These are phyloP conservation scores for Amylocystis lapponica DNA, from an alignment of 768 basidiomycete genomes.

Conservation along the genomic window DNA sequence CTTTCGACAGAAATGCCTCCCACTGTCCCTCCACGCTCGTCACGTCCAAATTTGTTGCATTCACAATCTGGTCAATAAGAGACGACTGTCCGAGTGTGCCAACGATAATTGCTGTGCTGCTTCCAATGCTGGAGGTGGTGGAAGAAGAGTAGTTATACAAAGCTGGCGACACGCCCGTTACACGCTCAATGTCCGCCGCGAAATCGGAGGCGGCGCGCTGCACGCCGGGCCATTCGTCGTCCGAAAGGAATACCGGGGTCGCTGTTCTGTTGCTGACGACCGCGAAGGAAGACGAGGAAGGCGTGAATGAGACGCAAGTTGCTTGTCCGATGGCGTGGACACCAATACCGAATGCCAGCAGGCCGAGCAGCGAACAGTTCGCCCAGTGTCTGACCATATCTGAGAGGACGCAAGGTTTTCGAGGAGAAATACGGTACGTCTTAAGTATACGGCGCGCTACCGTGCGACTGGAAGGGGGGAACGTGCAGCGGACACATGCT, in stretches of 20 bases:
- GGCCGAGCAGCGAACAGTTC: slow-evolving; percentile 8
- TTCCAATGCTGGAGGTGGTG: slow-evolving; percentile 13
- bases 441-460: slow-evolving; percentile 4
- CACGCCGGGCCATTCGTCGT: slow-evolving; percentile 60
- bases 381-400: slow-evolving; percentile 7
- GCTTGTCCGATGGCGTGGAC: slow-evolving; percentile 43
- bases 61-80: slow-evolving; percentile 46
- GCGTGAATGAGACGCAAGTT: slow-evolving; percentile 41
- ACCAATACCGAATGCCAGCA: slow-evolving; percentile 10
- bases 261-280: slow-evolving; percentile 41
- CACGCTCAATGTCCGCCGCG: slow-evolving; percentile 52
- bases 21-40: slow-evolving; percentile 56
- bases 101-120: slow-evolving; percentile 48
- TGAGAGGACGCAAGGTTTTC: too few species aligned
- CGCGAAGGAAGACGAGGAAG: slow-evolving; percentile 30
- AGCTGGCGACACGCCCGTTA: slow-evolving; percentile 47
- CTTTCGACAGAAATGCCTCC: slow-evolving; percentile 54
- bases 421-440: background rate
- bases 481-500: slow-evolving; percentile 5
- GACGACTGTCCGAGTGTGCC: slow-evolving; percentile 58
- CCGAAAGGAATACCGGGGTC: slow-evolving; percentile 43
- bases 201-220: slow-evolving; percentile 58
- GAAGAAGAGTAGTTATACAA: slow-evolving; percentile 44
- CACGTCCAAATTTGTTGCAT: slow-evolving; percentile 47
- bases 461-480: background rate